Conservation (phyloP, 2,329 filamentous ascomycete genomes). For the Fusarium burgessii region DNA sequence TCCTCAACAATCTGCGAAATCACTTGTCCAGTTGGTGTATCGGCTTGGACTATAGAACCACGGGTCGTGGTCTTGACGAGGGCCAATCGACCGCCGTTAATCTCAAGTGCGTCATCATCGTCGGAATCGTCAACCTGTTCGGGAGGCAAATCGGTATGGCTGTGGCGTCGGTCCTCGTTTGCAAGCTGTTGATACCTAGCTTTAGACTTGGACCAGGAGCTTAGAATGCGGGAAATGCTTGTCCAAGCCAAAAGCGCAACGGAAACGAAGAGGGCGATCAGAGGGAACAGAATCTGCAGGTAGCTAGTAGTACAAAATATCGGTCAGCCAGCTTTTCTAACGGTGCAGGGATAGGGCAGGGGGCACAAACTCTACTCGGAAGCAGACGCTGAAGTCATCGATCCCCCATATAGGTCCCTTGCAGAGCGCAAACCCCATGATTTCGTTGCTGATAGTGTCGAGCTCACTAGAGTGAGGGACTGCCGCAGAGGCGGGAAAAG, state of each 20-base stretch:
- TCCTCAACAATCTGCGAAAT: constrained; percentile 79
- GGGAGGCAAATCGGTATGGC: constrained; percentile 66
- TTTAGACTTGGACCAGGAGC: constrained; percentile 61
- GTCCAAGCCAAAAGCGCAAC: constrained; percentile 73
- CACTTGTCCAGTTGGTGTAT: constrained; percentile 80
- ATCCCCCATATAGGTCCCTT: constrained; percentile 70
- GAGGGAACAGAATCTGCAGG: constrained; percentile 79
- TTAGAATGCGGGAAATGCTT: constrained; percentile 63
- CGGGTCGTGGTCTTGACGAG: constrained; percentile 71
- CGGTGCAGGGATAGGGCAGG: constrained; percentile 2
- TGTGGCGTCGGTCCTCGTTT: constrained; percentile 55
- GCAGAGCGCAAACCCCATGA: constrained; percentile 66
- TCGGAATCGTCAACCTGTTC: constrained; percentile 61
- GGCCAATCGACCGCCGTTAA: constrained; percentile 67
- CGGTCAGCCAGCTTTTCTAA: constrained; percentile 23
- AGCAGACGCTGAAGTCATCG: constrained; percentile 74
- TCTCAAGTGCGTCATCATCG: constrained; percentile 69
- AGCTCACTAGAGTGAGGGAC: constrained; percentile 34
- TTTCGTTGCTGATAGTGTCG: constrained; percentile 36
- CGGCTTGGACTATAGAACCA: constrained; percentile 76
- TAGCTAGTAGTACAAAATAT: constrained; percentile 46
- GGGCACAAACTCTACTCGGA: constrained; percentile 73
- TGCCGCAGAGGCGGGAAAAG: constrained; percentile 20
- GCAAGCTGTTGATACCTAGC: constrained; percentile 67
- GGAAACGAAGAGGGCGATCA: constrained; percentile 77